These are phyloP conservation scores for Podaxis sp. DNA, from an alignment of 768 basidiomycete genomes.

Conservation along the genomic window DNA sequence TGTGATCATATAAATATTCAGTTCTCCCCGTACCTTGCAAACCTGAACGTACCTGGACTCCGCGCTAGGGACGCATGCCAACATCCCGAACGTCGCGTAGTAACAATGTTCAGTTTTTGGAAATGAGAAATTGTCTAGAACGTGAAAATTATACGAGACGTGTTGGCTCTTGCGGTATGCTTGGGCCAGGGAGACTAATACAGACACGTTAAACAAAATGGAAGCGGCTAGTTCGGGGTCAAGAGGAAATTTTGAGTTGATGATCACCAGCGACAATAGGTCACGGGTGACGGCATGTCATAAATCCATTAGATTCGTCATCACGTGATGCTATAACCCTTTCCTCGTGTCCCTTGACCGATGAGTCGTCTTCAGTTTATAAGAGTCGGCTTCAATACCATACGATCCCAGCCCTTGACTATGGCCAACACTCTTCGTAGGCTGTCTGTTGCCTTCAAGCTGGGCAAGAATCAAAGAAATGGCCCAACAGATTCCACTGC, in stretches of 20 bases:
- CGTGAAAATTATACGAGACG: background rate
- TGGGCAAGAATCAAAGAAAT: slow-evolving; percentile 25
- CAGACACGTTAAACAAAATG: background rate
- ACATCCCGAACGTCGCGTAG: background rate
- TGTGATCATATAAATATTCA: no score
- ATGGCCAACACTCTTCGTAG: slow-evolving; percentile 33
- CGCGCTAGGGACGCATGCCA: background rate
- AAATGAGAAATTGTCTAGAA: background rate
- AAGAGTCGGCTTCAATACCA: background rate
- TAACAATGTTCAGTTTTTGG: background rate
- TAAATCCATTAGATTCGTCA: background rate
- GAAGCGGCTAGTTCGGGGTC: background rate
- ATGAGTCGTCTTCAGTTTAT: background rate
- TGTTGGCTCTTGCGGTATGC: background rate
- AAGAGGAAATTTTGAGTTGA: background rate
- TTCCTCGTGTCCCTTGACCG: background rate
- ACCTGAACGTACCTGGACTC: background rate
- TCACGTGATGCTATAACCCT: slow-evolving; percentile 6
- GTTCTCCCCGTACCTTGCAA: background rate
- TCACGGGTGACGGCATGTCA: background rate
- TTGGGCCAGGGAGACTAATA: background rate
- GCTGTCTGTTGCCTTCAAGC: slow-evolving; percentile 34
- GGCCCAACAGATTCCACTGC: slow-evolving; percentile 18
- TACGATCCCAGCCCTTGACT: slow-evolving; percentile 14
- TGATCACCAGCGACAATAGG: background rate